Evolutionary conservation across 1,139 yeast genomes (phyloP).

Genomic region (Kurtzmaniella quercitrusa): DNA sequence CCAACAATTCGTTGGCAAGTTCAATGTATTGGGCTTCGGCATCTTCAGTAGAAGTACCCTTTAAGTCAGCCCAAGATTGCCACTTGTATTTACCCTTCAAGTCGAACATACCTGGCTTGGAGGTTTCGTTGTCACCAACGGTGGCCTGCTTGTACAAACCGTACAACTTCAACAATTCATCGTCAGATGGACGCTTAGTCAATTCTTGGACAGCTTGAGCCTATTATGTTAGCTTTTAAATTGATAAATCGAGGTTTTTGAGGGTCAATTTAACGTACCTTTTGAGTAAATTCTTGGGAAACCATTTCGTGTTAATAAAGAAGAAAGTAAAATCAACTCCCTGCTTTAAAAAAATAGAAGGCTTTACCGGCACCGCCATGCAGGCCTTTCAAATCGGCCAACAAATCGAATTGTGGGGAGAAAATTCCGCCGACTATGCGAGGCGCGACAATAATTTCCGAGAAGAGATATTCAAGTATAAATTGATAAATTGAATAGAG

Average conservation of each 20-base stretch:
- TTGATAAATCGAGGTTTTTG: neutral
- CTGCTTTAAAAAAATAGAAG: neutral
- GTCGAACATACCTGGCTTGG: constrained; percentile 84
- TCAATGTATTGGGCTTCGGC: constrained; percentile 86
- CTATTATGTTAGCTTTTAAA: constrained; percentile 33
- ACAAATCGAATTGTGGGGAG: neutral
- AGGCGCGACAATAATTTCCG: too few relatives aligned
- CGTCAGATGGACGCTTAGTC: constrained; percentile 76
- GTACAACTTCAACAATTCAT: constrained; percentile 78
- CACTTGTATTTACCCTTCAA: constrained; percentile 95
- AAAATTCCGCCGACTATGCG: too few relatives aligned
- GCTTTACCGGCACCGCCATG: too few relatives aligned
- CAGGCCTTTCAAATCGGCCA: neutral
- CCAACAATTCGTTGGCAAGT: constrained; percentile 65
- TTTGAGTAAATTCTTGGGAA: constrained; percentile 51
- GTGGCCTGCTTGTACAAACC: constrained; percentile 97
- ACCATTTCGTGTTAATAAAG: constrained; percentile 31
- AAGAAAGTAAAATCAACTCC: neutral
- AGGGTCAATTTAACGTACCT: constrained; percentile 31
- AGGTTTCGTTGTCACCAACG: constrained; percentile 85
- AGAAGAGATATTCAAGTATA: too few relatives aligned
- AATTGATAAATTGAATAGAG: too few relatives aligned
- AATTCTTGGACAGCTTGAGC: constrained; percentile 78
- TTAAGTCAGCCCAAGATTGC: constrained; percentile 90
- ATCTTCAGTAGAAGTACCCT: constrained; percentile 83